phyloP scores from a whole-genome alignment of 2,329 filamentous ascomycete species.

The Delphinella strobiligena region DNA sequence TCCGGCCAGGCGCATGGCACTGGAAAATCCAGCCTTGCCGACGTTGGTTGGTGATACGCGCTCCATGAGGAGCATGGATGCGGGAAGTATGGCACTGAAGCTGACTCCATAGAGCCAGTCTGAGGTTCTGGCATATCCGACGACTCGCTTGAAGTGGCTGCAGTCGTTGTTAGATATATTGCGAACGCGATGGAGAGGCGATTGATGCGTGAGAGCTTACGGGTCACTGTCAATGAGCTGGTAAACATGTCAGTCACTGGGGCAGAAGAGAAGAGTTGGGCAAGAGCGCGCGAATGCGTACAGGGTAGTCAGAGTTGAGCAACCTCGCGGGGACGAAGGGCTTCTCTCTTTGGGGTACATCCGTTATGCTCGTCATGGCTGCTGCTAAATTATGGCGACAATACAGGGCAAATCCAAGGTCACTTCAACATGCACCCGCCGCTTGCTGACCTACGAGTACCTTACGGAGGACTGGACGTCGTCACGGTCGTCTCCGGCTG shows the following conservation, averaged over 20 bases:
- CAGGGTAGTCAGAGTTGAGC: conserved; percentile 73
- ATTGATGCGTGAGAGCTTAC: conserved; percentile 43
- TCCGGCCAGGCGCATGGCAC: conserved; percentile 67
- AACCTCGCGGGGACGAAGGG: conserved; percentile 56
- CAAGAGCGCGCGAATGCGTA: conserved; percentile 38
- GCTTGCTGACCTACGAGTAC: neutral
- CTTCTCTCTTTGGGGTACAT: conserved; percentile 6
- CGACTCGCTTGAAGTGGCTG: conserved; percentile 82
- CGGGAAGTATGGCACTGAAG: conserved; percentile 60
- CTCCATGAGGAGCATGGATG: conserved; percentile 68
- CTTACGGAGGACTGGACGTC: no score
- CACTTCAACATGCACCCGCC: neutral
- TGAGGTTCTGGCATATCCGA: conserved; percentile 72
- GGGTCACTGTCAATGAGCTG: conserved; percentile 99
- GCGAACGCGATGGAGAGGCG: conserved; percentile 8
- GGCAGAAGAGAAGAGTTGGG: conserved; percentile 5
- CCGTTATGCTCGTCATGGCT: conserved; percentile 7
- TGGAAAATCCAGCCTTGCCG: conserved; percentile 68
- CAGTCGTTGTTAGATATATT: conserved; percentile 11
- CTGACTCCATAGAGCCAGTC: conserved; percentile 66
- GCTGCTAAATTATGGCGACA: neutral
- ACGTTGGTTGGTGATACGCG: conserved; percentile 73
- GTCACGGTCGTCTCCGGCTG: no score
- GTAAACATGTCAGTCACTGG: conserved; percentile 13
- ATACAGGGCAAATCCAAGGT: neutral